Evolutionary conservation across 441 rosid species (phyloP), one percentile per base, ranked within the genome.

Genomic region (Adansonia grandidieri): DNA sequence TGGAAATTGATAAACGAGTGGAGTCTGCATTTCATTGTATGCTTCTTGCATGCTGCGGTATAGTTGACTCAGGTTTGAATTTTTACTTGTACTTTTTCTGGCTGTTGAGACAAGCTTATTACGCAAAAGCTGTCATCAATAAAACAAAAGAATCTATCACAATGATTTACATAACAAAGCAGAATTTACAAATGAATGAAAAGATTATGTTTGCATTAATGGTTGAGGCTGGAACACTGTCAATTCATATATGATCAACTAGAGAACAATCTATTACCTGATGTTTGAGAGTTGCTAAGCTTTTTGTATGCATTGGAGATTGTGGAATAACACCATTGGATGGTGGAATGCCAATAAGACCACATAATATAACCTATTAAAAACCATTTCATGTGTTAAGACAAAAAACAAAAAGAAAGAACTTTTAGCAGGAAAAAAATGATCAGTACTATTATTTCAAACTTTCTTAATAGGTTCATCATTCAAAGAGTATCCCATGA

Each of bases 311-410:
- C 95, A 91, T 91, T 24, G 95, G 95, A 73, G 95, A 91, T 78
- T 91, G 93, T 13, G 95, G 95, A 81, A 91, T 91, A 48, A 91
- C 95, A 60, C 95, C 95, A 79, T 91, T 91, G 60, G 95, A 86
- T 73, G 95, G 93, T 48, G 95, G 95, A 78, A 91, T 90, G 84
- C 95, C 95, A 77, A 91, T 83, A 61, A 91, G 93, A 74, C 95
- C 95, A 11, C 95, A 89, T 57, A 91, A 45, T 57, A 91, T 87
- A 63, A 88, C 90, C 96, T 91, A 83, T 24, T 74, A 62, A 80
- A 74, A 20, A 37, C 67, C 74, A 80, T 61, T 47, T 70, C 42
- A 42, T 66, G 48, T 28, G 77, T 50, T 37, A 73, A 11, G 44
- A 54, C 53, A 44, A 2, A 2, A 42, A 42, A 54, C 32, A n/a